phyloP scores from a whole-genome alignment of 2,329 filamentous ascomycete genomes.

The Cordyceps cicadae region DNA sequence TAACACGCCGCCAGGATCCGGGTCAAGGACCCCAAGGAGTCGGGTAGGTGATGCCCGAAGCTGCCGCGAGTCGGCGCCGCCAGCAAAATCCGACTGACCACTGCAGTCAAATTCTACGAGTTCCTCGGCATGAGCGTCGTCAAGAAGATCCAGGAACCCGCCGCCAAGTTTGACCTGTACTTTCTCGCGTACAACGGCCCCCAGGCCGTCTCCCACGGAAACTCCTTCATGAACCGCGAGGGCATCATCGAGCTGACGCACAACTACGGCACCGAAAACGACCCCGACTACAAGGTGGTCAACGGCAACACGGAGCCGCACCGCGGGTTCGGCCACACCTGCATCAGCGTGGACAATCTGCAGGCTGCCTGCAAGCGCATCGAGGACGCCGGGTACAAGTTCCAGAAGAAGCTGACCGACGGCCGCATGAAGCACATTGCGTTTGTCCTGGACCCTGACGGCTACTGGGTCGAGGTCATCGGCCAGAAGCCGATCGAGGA shows the following conservation, averaged over 20 bases:
- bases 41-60: slow-evolving; percentile 38
- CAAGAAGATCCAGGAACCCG: slow-evolving; percentile 72
- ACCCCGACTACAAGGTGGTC: slow-evolving; percentile 69
- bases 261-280: slow-evolving; percentile 82
- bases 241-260: slow-evolving; percentile 81
- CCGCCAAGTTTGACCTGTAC: slow-evolving; percentile 90
- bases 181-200: slow-evolving; percentile 85
- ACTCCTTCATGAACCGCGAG: slow-evolving; percentile 70
- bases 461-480: slow-evolving; percentile 80
- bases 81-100: slow-evolving; percentile 8
- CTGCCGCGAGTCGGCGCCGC: neutral
- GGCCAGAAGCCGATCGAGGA: slow-evolving; percentile 63
- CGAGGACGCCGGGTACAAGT: slow-evolving; percentile 82
- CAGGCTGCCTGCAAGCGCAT: slow-evolving; percentile 84
- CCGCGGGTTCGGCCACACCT: slow-evolving; percentile 78
- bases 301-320: slow-evolving; percentile 89
- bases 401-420: slow-evolving; percentile 90
- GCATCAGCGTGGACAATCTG: slow-evolving; percentile 74
- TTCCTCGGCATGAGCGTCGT: slow-evolving; percentile 81
- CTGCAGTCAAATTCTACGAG: slow-evolving; percentile 79
- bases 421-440: slow-evolving; percentile 83
- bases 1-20: slow-evolving; percentile 55
- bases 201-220: slow-evolving; percentile 62
- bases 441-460: slow-evolving; percentile 82
- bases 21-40: slow-evolving; percentile 86